These are phyloP conservation scores for Irpex sp. DNA, from an alignment of 1,284 basidiomycete genomes.

Conservation along the genomic window DNA sequence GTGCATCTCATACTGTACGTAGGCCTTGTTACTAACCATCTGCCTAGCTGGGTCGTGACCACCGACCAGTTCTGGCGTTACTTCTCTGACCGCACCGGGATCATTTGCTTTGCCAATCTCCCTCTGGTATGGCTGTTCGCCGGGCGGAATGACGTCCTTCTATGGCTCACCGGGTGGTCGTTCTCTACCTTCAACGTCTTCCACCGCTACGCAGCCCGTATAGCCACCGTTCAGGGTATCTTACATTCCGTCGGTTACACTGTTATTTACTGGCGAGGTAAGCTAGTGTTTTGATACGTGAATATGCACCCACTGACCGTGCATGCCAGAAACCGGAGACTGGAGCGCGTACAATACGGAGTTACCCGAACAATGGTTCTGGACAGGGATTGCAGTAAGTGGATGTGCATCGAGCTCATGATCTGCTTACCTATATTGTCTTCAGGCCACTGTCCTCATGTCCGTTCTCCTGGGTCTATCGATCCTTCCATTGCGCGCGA, in stretches of 20 bases:
- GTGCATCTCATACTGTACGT: background rate
- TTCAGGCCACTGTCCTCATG: background rate
- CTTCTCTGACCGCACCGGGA: background rate
- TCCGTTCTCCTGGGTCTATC: background rate
- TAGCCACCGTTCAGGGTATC: background rate
- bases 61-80: background rate
- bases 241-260: background rate
- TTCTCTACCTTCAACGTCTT: constrained; percentile 1
- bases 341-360: background rate
- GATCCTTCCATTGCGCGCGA: background rate
- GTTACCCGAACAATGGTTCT: background rate
- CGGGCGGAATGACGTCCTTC: background rate
- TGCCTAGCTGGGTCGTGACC: background rate
- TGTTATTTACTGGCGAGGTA: background rate
- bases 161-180: background rate
- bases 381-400: background rate
- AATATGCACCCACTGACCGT: background rate
- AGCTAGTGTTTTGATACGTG: background rate
- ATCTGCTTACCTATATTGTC: background rate
- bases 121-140: background rate
- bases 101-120: background rate
- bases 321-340: background rate
- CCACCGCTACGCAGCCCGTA: background rate
- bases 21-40: background rate
- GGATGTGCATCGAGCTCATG: background rate